Evolutionary conservation across 495 filamentous ascomycete genomes (phyloP).

Genomic region (Symbiotaphrina buchneri): DNA sequence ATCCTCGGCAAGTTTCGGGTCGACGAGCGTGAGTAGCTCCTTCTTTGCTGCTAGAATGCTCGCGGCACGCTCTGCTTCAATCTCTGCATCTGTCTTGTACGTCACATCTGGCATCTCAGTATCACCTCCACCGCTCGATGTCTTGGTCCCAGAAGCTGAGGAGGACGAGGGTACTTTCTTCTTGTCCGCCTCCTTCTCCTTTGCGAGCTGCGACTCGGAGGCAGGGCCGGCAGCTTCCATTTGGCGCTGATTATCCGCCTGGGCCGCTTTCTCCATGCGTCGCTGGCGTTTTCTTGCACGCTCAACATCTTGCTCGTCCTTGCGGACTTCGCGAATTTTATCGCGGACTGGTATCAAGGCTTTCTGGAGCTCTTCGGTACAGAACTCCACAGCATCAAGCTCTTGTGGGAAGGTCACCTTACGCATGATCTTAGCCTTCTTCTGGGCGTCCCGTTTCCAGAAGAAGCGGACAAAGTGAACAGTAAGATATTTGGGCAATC

Average conservation of each 20-base stretch:
- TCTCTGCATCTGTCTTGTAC: slow-evolving; percentile 82
- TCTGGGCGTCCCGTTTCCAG: slow-evolving; percentile 83
- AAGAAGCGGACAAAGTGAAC: slow-evolving; percentile 97
- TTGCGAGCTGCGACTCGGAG: slow-evolving; percentile 10
- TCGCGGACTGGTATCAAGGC: slow-evolving; percentile 76
- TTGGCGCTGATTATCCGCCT: slow-evolving; percentile 4
- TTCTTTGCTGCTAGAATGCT: slow-evolving; percentile 58
- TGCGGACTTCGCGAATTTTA: slow-evolving; percentile 84
- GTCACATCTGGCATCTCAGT: slow-evolving; percentile 46
- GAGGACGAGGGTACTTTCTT: slow-evolving; percentile 12
- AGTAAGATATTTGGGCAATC: slow-evolving; percentile 82
- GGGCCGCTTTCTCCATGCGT: slow-evolving; percentile 38
- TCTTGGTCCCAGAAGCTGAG: too few relatives aligned
- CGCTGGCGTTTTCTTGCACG: slow-evolving; percentile 75
- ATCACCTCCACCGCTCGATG: slow-evolving; percentile 28
- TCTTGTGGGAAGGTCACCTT: slow-evolving; percentile 93
- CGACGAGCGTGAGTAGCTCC: slow-evolving; percentile 53
- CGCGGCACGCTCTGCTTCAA: slow-evolving; percentile 61
- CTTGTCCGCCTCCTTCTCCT: slow-evolving; percentile 19
- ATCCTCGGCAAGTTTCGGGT: slow-evolving; percentile 46
- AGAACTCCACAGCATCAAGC: slow-evolving; percentile 85
- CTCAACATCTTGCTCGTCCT: slow-evolving; percentile 81
- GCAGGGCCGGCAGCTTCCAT: slow-evolving; percentile 5
- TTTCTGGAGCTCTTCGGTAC: slow-evolving; percentile 67
- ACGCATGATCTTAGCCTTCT: slow-evolving; percentile 98